phyloP scores from a whole-genome alignment of 805 yeast species.

The Metschnikowia colocasiae region DNA sequence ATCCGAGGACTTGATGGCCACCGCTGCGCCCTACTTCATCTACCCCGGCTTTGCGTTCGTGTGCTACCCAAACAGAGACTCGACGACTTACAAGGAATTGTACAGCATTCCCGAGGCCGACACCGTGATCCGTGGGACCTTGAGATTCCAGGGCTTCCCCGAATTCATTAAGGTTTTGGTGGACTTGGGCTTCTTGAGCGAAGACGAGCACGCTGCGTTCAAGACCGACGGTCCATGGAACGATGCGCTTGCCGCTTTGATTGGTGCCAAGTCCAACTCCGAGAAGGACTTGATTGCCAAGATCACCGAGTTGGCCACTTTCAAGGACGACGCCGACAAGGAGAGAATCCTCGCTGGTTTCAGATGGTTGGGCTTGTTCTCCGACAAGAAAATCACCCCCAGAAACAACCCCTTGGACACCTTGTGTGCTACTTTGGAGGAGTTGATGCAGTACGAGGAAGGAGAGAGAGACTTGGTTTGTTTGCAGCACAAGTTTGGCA shows the following conservation, averaged over 20 bases:
- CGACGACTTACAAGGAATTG: slow-evolving; percentile 87
- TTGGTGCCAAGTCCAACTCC: slow-evolving; percentile 67
- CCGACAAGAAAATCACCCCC: slow-evolving; percentile 72
- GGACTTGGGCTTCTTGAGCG: slow-evolving; percentile 88
- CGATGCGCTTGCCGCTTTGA: slow-evolving; percentile 70
- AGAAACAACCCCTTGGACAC: slow-evolving; percentile 95
- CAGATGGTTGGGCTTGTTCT: slow-evolving; percentile 91
- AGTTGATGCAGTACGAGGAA: slow-evolving; percentile 91
- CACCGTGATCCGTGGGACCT: slow-evolving; percentile 93
- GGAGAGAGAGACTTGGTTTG: slow-evolving; percentile 94
- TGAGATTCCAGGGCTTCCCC: slow-evolving; percentile 98
- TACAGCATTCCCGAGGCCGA: slow-evolving; percentile 97
- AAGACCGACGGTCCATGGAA: slow-evolving; percentile 71
- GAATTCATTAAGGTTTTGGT: slow-evolving; percentile 94
- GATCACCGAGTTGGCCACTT: slow-evolving; percentile 72
- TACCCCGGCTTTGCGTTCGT: slow-evolving; percentile 95
- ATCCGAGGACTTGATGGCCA: slow-evolving; percentile 90
- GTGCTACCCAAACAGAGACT: slow-evolving; percentile 97
- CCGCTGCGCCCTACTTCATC: slow-evolving; percentile 92
- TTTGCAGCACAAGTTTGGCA: slow-evolving; percentile 96
- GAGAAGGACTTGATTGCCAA: slow-evolving; percentile 73
- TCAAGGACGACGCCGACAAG: slow-evolving; percentile 78
- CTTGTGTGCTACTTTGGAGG: slow-evolving; percentile 92
- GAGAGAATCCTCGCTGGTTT: slow-evolving; percentile 84
- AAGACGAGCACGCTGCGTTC: slow-evolving; percentile 62